Conservation (phyloP, 2,329 filamentous ascomycete species). For the Fusarium luffae region DNA sequence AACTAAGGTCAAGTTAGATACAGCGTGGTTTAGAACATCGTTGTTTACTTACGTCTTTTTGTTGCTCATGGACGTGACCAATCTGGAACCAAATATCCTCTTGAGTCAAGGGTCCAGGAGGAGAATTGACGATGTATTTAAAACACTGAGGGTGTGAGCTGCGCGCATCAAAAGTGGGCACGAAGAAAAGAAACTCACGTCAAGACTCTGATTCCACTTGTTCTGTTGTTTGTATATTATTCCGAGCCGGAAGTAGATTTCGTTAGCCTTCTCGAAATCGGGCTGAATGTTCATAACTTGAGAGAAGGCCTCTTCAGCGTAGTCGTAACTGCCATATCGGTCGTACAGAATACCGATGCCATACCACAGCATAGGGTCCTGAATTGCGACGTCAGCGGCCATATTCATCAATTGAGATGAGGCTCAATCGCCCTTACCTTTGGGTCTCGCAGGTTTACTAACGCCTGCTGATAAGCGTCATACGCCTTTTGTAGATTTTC, state of each 20-base stretch:
- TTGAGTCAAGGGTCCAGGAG: constrained; percentile 90
- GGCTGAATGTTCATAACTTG: constrained; percentile 99
- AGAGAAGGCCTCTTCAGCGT: constrained; percentile 97
- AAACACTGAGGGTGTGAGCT: constrained; percentile 75
- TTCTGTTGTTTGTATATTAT: constrained; percentile 99
- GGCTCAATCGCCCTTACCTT: constrained; percentile 71
- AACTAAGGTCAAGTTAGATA: constrained; percentile 70
- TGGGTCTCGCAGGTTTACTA: constrained; percentile 91
- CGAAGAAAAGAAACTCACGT: constrained; percentile 67
- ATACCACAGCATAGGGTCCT: constrained; percentile 99
- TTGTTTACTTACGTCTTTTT: constrained; percentile 90
- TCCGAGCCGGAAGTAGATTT: constrained; percentile 98
- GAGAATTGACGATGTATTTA: constrained; percentile 95
- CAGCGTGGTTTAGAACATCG: constrained; percentile 20
- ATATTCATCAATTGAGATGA: not conserved
- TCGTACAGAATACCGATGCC: constrained; percentile 98
- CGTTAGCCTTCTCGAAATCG: constrained; percentile 97
- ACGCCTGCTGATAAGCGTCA: constrained; percentile 92
- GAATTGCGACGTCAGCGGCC: constrained; percentile 19
- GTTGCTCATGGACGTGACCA: constrained; percentile 97
- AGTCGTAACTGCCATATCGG: constrained; percentile 93
- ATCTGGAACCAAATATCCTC: constrained; percentile 99
- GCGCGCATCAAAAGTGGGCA: not conserved
- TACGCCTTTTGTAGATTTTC: constrained; percentile 98
- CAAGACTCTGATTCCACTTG: constrained; percentile 90